Base-by-base conservation (phyloP, 768 basidiomycete species). In the Tulasnella sp. region DNA sequence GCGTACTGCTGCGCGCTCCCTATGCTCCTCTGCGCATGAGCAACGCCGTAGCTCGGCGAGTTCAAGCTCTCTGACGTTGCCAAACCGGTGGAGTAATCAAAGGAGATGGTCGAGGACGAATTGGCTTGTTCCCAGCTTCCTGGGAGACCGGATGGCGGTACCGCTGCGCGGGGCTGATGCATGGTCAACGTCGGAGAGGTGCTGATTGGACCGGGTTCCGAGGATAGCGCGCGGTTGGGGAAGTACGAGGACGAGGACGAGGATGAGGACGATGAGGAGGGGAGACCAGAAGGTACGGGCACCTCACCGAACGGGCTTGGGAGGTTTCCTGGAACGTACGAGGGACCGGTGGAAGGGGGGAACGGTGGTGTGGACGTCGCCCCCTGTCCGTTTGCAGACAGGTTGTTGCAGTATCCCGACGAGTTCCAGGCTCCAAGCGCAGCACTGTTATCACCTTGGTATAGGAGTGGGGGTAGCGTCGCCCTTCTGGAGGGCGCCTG, bases 51-150 rank as follows among this genome's bases (percentile, higher is more conserved):
- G 14, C 38, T 44, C 3, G 75, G 44, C 46, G 46, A 38, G 56
- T 62, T 62, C 75, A 56, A n/a, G 38, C 42, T 42, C 56, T 38
- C 39, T 14, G 73, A 74, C 16, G 73, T 74, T 19, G 73, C 12
- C 73, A 74, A 42, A 7, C 73, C 39, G 18, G 75, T 39, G 5
- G 44, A 27, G 34, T 38, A 76, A 16, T 76, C 46, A 18, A 48
- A 76, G 24, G 56, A 76, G 39, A 74, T 48, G 31, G 40, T 42
- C 38, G 42, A 56, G 46, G 75, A 39, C 38, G 42, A 39, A 19
- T 48, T 62, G 75, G 56, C 56, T 27, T 74, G 40, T 44, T 76
- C 75, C 75, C 75, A 62, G 75, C 75, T 76, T 38, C 75, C 75
- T 76, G 75, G 56, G 31, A 52, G 31, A 27, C 75, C 46, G 27